Evolutionary conservation across 148 eudicot species (phyloP).

Genomic region (Pouteria glomerata): DNA sequence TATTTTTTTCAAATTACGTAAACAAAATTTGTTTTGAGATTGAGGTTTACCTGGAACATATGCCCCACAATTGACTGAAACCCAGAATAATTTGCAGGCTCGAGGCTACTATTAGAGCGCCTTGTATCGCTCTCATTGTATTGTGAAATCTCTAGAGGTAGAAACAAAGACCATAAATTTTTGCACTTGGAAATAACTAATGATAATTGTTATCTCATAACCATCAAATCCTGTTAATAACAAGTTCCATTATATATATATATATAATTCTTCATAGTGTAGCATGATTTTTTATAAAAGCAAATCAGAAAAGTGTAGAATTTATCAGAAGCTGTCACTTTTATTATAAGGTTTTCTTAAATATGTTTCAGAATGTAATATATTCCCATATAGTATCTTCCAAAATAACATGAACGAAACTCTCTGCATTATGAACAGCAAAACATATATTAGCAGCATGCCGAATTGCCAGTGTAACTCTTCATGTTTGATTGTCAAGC

Average conservation of each 20-base stretch:
- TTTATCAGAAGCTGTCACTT: neutral
- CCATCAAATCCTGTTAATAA: neutral
- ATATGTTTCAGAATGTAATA: neutral
- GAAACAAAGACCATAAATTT: constrained; percentile 8
- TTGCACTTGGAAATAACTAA: neutral
- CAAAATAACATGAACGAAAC: too few species aligned
- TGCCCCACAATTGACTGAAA: constrained; percentile 96
- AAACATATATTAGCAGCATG: neutral
- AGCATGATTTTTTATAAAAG: neutral
- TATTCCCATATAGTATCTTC: neutral
- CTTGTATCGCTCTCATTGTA: constrained; percentile 94
- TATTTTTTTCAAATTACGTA: constrained; percentile 3
- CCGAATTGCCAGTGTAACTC: too few species aligned
- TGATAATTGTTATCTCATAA: neutral
- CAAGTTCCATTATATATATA: too few species aligned
- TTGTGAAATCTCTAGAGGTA: constrained; percentile 57
- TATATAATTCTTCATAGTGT: neutral
- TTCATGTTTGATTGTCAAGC: too few species aligned
- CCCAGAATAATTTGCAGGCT: constrained; percentile 96
- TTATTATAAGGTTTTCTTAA: neutral
- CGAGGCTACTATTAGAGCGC: constrained; percentile 92
- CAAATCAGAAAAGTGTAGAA: too few species aligned
- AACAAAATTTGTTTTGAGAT: neutral
- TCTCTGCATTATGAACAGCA: too few species aligned
- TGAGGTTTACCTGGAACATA: constrained; percentile 70